Evolutionary conservation across 768 basidiomycete species (phyloP).

Genomic region (Lanmaoa pseudosensibilis): DNA sequence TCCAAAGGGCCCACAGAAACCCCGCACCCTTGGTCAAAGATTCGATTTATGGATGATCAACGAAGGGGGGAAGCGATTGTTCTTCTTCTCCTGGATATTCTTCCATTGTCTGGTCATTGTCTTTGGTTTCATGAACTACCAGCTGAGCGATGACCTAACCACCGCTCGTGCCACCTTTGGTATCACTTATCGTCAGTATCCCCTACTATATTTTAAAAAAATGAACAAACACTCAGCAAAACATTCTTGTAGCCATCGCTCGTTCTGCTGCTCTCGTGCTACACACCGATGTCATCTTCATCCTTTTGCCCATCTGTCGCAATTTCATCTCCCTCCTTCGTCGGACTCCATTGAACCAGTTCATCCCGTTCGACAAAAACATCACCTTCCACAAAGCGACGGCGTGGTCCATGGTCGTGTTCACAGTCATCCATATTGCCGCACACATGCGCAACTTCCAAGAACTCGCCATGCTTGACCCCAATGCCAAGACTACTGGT

Average conservation of each 20-base stretch:
- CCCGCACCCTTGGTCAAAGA: conserved; percentile 44
- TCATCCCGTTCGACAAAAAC: conserved; percentile 94
- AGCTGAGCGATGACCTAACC: conserved; percentile 72
- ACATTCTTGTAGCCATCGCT: conserved; percentile 62
- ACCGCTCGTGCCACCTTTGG: conserved; percentile 73
- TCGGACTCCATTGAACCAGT: conserved; percentile 76
- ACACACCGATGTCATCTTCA: conserved; percentile 89
- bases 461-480: conserved; percentile 57
- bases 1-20: conserved; percentile 34
- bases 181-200: conserved; percentile 66
- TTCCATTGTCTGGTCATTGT: conserved; percentile 76
- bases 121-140: conserved; percentile 78
- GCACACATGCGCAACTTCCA: conserved; percentile 89
- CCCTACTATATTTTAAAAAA: background rate
- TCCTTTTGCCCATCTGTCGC: conserved; percentile 92
- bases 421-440: conserved; percentile 69
- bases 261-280: conserved; percentile 87
- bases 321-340: conserved; percentile 91
- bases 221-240: background rate
- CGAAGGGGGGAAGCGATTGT: conserved; percentile 77
- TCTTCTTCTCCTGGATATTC: conserved; percentile 79
- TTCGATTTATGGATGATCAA: conserved; percentile 90
- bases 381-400: conserved; percentile 89
- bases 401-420: conserved; percentile 86
- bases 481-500: conserved; percentile 51